Conservation (phyloP, 73 alveolate species). For the Paramecium sexaurelia region DNA sequence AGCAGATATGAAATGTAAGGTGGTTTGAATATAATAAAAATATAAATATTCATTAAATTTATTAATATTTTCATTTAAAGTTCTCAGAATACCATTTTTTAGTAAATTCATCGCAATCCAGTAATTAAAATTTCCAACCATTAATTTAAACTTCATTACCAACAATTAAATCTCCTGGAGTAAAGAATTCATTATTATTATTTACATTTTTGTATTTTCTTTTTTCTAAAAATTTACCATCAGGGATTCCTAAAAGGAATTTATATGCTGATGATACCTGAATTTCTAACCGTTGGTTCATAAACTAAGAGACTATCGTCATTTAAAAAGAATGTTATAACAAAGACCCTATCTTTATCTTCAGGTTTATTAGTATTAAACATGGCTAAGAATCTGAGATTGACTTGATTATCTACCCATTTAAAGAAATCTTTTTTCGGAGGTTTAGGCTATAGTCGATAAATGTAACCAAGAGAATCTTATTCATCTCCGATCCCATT, state of each 20-base stretch:
- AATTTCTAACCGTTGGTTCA: constrained; percentile 94
- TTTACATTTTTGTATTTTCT: constrained; percentile 85
- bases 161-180: constrained; percentile 84
- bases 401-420: constrained; percentile 93
- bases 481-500: constrained; percentile 97
- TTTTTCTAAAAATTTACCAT: constrained; percentile 90
- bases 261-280: constrained; percentile 53
- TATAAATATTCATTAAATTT: neutral
- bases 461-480: constrained; percentile 92
- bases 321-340: constrained; percentile 85
- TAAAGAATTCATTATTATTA: constrained; percentile 75
- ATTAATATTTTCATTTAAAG: neutral
- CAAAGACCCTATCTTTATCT: constrained; percentile 91
- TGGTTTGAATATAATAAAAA: neutral
- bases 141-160: constrained; percentile 86
- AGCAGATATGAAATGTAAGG: constrained; percentile 17
- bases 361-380: constrained; percentile 90
- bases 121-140: constrained; percentile 83
- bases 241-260: constrained; percentile 78
- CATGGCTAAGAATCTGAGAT: constrained; percentile 89
- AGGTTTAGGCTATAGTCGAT: constrained; percentile 82
- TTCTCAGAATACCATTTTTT: constrained; percentile 76
- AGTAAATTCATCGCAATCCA: constrained; percentile 89
- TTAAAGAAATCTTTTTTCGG: constrained; percentile 94
- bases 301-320: constrained; percentile 92